A percentile compares a stretch with the other conserved stretches of the same genome.
phyloP scores from a whole-genome alignment of 371 early-diverging fungal genomes.

The Gilbertella persicaria region DNA sequence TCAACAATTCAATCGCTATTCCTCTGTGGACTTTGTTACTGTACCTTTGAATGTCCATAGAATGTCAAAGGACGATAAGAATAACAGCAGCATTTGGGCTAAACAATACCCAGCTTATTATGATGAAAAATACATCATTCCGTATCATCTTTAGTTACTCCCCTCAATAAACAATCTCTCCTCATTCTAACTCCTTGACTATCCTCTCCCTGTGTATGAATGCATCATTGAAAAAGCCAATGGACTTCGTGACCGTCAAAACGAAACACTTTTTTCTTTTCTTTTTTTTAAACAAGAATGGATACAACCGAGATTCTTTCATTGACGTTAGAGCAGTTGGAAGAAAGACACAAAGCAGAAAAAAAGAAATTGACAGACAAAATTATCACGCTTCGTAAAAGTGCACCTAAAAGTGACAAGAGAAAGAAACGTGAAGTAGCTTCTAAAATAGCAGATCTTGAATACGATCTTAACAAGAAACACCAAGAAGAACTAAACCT shows the following conservation, averaged over 20 bases:
- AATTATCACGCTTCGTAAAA: constrained; percentile 75
- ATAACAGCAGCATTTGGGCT: not conserved
- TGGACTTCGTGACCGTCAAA: too few species aligned
- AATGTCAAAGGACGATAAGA: not conserved
- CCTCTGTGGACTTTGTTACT: constrained; percentile 30
- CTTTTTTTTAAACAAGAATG: constrained; percentile 7
- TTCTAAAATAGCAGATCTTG: constrained; percentile 70
- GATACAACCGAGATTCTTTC: constrained; percentile 2
- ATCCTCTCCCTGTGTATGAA: too few species aligned
- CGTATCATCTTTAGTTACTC: constrained; percentile 1
- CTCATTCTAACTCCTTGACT: too few species aligned
- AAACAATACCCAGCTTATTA: constrained; percentile 9
- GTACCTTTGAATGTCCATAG: constrained; percentile 27
- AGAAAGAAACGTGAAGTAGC: constrained; percentile 84
- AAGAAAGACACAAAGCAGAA: constrained; percentile 78
- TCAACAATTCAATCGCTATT: constrained; percentile 23
- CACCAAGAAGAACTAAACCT: constrained; percentile 71
- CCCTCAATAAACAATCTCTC: not conserved
- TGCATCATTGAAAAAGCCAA: too few species aligned
- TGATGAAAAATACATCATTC: constrained; percentile 24
- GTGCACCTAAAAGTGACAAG: constrained; percentile 79
- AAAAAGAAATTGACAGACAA: constrained; percentile 70
- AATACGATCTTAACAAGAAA: constrained; percentile 59
- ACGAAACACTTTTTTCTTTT: too few species aligned
- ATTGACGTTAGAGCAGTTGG: constrained; percentile 56